phyloP scores from a whole-genome alignment of 129 eudicot species.

The Flaveria sonorensis region DNA sequence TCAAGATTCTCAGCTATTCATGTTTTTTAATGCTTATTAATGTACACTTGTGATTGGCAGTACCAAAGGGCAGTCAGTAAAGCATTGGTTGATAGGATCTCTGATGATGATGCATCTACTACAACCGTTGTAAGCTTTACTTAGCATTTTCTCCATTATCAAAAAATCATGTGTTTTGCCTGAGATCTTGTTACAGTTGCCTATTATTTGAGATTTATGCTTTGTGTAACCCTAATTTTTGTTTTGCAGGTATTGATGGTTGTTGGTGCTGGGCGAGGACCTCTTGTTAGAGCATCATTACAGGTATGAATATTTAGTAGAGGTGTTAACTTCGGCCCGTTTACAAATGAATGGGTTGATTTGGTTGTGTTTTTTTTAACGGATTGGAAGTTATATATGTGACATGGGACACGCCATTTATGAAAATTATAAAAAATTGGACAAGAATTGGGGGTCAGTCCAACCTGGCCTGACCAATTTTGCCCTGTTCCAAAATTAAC shows the following conservation, averaged over 20 bases:
- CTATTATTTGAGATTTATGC: constrained; percentile 9
- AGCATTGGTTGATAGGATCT: constrained; percentile 79
- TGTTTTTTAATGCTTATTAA: constrained; percentile 12
- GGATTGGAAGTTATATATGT: background rate
- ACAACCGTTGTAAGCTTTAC: constrained; percentile 59
- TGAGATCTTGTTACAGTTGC: background rate
- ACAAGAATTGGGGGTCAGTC: background rate
- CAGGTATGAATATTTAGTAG: constrained; percentile 48
- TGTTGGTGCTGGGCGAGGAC: constrained; percentile 99
- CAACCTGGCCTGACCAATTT: background rate
- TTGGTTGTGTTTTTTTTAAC: background rate
- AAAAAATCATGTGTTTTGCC: background rate
- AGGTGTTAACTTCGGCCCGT: background rate
- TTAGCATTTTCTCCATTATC: constrained; percentile 6
- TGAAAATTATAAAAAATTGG: background rate
- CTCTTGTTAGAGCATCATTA: constrained; percentile 95
- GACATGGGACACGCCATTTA: background rate
- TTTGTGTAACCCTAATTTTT: constrained; percentile 4
- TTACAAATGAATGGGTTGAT: background rate
- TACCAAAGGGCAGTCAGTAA: constrained; percentile 90
- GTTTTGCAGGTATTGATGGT: constrained; percentile 81
- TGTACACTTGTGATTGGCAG: constrained; percentile 42
- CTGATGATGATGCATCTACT: constrained; percentile 71
- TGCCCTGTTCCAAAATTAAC: no score
- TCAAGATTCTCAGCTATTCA: background rate